Conservation (phyloP, 352 stramenopile species). For the Phytophthora boehmeriae region DNA sequence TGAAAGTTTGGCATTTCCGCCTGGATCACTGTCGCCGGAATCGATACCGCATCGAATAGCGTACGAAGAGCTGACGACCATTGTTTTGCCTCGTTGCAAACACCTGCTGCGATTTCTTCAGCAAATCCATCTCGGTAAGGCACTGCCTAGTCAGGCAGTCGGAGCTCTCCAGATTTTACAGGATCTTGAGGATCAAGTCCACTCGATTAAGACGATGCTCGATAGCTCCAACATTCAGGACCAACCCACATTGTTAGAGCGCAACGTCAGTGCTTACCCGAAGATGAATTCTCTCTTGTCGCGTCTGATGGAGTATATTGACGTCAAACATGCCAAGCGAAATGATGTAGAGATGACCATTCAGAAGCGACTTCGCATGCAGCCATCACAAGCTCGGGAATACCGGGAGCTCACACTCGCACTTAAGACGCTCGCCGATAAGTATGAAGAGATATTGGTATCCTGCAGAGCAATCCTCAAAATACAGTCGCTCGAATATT, state of each 20-base stretch:
- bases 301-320: constrained; percentile 24
- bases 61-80: constrained; percentile 39
- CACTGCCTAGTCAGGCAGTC: constrained; percentile 21
- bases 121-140: constrained; percentile 34
- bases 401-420: constrained; percentile 25
- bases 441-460: constrained; percentile 23
- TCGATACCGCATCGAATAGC: constrained; percentile 30
- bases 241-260: constrained; percentile 9
- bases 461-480: constrained; percentile 20
- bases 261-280: constrained; percentile 27
- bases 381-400: constrained; percentile 12
- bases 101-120: constrained; percentile 30
- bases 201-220: constrained; percentile 13
- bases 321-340: constrained; percentile 19
- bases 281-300: constrained; percentile 10
- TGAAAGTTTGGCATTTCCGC: constrained; percentile 23
- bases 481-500: constrained; percentile 28
- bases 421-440: constrained; percentile 21
- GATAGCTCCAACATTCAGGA: not conserved
- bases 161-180: constrained; percentile 27
- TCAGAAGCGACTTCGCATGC: constrained; percentile 17
- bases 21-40: constrained; percentile 8
- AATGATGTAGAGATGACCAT: constrained; percentile 37
- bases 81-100: constrained; percentile 28
- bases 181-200: constrained; percentile 21